Conservation (phyloP, 1,139 yeast genomes). For the Barnettozyma hawaiiensis region DNA sequence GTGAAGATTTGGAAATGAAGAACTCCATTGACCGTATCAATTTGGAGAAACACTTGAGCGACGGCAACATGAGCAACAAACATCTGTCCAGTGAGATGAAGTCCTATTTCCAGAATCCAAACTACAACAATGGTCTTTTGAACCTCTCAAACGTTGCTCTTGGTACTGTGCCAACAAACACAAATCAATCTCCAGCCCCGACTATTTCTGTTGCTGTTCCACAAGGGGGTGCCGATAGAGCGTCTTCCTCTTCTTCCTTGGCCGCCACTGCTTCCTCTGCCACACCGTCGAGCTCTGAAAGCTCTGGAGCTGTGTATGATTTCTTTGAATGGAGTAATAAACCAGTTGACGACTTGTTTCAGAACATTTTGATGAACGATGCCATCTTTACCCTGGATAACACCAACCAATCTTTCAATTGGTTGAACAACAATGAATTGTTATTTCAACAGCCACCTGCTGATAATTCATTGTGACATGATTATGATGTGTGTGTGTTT, state of each 20-base stretch:
- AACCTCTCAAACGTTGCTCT: conserved; percentile 3
- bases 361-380: conserved; percentile 17
- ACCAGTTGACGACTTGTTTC: conserved; percentile 19
- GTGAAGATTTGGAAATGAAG: not conserved
- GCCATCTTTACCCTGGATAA: conserved; percentile 10
- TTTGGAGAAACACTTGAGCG: not conserved
- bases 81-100: not conserved
- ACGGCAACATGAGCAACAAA: not conserved
- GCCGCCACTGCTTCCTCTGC: not conserved
- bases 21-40: not conserved
- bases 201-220: no score
- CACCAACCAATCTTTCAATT: conserved; percentile 5
- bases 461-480: not conserved
- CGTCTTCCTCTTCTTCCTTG: not conserved
- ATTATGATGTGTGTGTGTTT: no score
- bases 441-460: conserved; percentile 10
- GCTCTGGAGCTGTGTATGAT: conserved; percentile 9
- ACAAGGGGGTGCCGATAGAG: not conserved
- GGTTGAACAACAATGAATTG: conserved; percentile 4
- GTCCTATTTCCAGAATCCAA: conserved; percentile 1
- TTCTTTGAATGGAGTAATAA: conserved; percentile 20
- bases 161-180: not conserved
- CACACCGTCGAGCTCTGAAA: not conserved
- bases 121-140: conserved; percentile 5
- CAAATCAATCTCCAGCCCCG: no score